Evolutionary conservation across 805 yeast genomes (phyloP), one percentile per base, ranked within the genome.

Genomic region (Saccharomycopsis amapae): DNA sequence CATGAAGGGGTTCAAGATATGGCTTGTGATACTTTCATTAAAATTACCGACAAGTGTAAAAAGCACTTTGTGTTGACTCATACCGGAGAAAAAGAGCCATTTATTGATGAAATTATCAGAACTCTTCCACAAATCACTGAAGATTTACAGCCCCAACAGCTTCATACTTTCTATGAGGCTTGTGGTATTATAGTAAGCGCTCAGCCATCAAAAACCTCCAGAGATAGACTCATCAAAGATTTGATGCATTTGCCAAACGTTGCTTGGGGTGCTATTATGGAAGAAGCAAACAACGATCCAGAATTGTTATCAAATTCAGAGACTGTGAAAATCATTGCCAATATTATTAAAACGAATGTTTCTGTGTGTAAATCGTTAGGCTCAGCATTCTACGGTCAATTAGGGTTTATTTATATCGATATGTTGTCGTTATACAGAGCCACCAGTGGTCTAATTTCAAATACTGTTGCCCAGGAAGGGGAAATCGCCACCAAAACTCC

Each of bases 1-100:
- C 99, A 93, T 65, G 99, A 90, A 65, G 98, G 98, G 69, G 98
- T 93, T 51, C 98, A 93, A 68, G 98, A 93, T 65, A 93, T 93
- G 98, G 98, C 99, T 6, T 93, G 98, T 71, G 99, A 93, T 65
- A 93, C 99, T 1, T 93, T 93, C 62, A 90, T 90, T 61, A 93
- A 93, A 64, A 93, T 93, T 63, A 86, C 96, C 19, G 81, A 78
- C 55, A 93, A 93, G 67, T 93, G 98, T 74, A 89, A 88, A 65
- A 80, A 89, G 55, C 97, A 90, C 65, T 93, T 93, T 65, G 95
- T 90, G 34, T 82, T 84, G 40, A 81, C 77, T 55, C 97, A 90
- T 65, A 75, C 78, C 18, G 82, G 81, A 53, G 97, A 94, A 67
- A 62, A 75, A 5, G 95, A 83, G 61, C 96, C 97, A 17, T 90